Base-by-base conservation (phyloP, 163 green algal genomes). In the Prototheca cutis region DNA sequence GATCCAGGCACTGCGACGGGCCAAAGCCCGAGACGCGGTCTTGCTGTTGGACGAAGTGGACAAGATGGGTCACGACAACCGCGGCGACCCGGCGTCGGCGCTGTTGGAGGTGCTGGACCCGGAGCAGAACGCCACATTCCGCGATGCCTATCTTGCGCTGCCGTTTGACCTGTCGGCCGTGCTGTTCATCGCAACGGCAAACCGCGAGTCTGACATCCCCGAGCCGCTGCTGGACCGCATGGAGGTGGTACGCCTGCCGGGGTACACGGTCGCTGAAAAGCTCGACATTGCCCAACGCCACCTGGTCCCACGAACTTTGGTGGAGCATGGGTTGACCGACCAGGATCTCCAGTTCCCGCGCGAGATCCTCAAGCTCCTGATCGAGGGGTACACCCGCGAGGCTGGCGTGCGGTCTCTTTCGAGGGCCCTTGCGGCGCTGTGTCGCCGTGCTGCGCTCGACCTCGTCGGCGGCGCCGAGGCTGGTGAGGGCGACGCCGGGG, bases 1-100 rank as follows among this genome's bases (percentile, higher is more conserved):
- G 10, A 79, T 95, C 15, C 54, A 84, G 67, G 75, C 64, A 3
- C 19, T 87, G 40, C 66, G 75, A 56, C 61, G 72, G 40, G 78
- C 74, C 29, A 71, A 71, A 0, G 79, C 83, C 23, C 60, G 65
- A 7, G 85, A 96, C 73, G 78, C 84, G 25, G 70, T 96, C 40
- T 65, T 96, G 59, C 79, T 96, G 48, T 71, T 96, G 52, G 88
- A 96, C 62, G 88, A 96, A 67, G 69, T 96, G 27, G 87, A 96
- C 66, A 96, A 96, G 74, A 77, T 90, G 66, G 78, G 78, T 1
- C 55, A 53, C 47, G 84, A 88, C 40, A 8, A 70, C 3, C 63
- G 82, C n/a, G 88, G 88, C 3, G 88, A 95, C 77, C 87, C 88
- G 8, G 75, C 82, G 1, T 65, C 80, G 6, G 88, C 88, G 19